Percentiles rank a stretch among this genome's conserved stretches.
These are phyloP conservation scores for Lodderomyces jiufengensis DNA, from an alignment of 1,139 yeast species.

Conservation along the genomic window DNA sequence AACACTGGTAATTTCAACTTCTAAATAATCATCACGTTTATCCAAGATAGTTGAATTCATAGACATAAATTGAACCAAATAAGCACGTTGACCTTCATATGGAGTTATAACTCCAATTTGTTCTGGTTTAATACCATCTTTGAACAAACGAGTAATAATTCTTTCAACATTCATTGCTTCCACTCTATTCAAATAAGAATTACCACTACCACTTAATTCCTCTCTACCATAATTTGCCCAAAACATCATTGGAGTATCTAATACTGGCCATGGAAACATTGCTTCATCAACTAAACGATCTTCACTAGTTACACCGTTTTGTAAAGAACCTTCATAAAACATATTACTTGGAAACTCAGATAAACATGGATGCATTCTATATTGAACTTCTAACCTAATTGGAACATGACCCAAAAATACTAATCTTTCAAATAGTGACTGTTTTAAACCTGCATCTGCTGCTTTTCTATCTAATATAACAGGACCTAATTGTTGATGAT, in stretches of 20 bases:
- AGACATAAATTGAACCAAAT: constrained; percentile 74
- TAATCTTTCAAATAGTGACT: constrained; percentile 82
- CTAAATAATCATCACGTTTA: constrained; percentile 56
- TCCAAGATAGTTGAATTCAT: constrained; percentile 64
- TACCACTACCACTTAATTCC: constrained; percentile 80
- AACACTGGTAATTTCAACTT: constrained; percentile 86
- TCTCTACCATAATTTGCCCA: constrained; percentile 91
- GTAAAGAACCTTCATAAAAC: constrained; percentile 91
- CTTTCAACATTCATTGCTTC: constrained; percentile 92
- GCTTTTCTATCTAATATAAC: constrained; percentile 78
- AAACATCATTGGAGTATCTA: constrained; percentile 85
- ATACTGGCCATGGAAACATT: constrained; percentile 87
- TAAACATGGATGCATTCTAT: constrained; percentile 89
- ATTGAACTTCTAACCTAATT: constrained; percentile 83
- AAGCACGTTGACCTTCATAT: constrained; percentile 91
- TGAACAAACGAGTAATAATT: constrained; percentile 67
- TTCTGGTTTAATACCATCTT: constrained; percentile 73
- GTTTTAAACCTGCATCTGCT: constrained; percentile 80
- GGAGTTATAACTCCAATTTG: constrained; percentile 95
- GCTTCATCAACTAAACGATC: constrained; percentile 57
- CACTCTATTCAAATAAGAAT: constrained; percentile 79
- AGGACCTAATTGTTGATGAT: constrained; percentile 93
- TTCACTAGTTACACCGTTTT: constrained; percentile 81
- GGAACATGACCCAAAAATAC: constrained; percentile 85
- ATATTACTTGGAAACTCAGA: constrained; percentile 87